These are phyloP conservation scores for Setaria italica DNA, from an alignment of 202 grass and related monocot species.

Conservation along the genomic window DNA sequence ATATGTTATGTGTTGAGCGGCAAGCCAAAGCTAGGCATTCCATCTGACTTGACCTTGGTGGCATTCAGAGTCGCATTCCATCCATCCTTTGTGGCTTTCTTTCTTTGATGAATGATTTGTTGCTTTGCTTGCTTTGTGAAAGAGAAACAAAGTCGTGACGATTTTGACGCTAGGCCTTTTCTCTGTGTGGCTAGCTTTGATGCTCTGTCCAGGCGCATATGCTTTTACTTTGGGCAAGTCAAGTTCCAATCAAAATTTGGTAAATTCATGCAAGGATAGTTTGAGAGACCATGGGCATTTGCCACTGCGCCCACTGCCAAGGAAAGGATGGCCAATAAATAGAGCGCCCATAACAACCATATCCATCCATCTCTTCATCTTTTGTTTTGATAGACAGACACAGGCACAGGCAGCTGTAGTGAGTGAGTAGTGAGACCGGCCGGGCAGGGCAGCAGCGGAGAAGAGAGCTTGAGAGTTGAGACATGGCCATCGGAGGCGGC, in stretches of 20 bases:
- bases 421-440: not conserved
- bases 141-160: not conserved
- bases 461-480: too few species aligned
- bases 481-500: conserved; percentile 63
- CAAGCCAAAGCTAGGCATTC: not conserved
- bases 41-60: not conserved
- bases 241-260: not conserved
- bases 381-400: too few species aligned
- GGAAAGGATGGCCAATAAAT: not conserved
- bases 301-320: too few species aligned
- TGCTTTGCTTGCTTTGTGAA: not conserved
- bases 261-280: not conserved
- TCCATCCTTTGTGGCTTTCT: not conserved
- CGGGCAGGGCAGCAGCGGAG: not conserved
- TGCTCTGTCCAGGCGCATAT: not conserved
- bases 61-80: not conserved
- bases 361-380: not conserved
- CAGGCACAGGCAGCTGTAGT: too few species aligned
- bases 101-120: not conserved
- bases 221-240: not conserved
- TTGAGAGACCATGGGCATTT: too few species aligned
- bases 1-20: not conserved
- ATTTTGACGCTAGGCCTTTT: not conserved
- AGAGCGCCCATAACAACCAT: not conserved
- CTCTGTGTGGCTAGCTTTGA: not conserved